Evolutionary conservation across 1,284 basidiomycete genomes (phyloP).

Genomic region (Ganoderma multipileum): DNA sequence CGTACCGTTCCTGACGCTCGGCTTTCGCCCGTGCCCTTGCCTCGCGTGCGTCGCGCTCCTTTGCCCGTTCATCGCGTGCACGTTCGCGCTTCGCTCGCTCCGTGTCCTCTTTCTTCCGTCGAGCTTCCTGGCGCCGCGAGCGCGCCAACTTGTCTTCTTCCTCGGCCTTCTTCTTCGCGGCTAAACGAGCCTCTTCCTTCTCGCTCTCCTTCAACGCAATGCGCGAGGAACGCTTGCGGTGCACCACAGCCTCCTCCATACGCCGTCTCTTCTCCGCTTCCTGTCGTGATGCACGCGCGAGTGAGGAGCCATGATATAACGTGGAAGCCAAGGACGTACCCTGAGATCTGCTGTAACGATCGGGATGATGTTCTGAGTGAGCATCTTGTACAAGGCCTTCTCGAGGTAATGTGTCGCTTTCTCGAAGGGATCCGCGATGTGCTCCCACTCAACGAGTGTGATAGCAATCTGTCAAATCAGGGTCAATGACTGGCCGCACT

Average conservation of each 20-base stretch:
- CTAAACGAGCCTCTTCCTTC: conserved; percentile 68
- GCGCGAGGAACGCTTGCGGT: conserved; percentile 85
- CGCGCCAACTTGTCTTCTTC: conserved; percentile 71
- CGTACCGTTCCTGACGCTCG: conserved; percentile 33
- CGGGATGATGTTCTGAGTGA: conserved; percentile 73
- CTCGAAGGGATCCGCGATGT: conserved; percentile 73
- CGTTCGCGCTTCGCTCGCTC: conserved; percentile 64
- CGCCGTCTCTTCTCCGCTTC: conserved; percentile 67
- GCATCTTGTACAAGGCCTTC: conserved; percentile 74
- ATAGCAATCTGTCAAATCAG: conserved; percentile 67
- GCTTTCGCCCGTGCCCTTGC: conserved; percentile 37
- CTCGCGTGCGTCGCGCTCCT: conserved; percentile 58
- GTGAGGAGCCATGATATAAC: conserved; percentile 2
- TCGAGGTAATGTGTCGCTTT: conserved; percentile 82
- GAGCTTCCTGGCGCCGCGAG: conserved; percentile 65
- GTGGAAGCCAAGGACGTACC: conserved; percentile 45
- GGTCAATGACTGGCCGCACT: conserved; percentile 2
- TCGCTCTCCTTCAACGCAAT: conserved; percentile 78
- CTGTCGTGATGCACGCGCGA: conserved; percentile 44
- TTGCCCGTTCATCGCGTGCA: conserved; percentile 58
- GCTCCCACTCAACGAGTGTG: conserved; percentile 84
- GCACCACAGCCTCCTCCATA: conserved; percentile 73
- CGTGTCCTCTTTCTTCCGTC: conserved; percentile 68
- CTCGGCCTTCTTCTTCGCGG: conserved; percentile 61
- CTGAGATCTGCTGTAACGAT: conserved; percentile 66